Percentiles rank a stretch among this genome's conserved stretches.
phyloP scores from a whole-genome alignment of 805 yeast species.

The Saccharomycopsis capsularis region DNA sequence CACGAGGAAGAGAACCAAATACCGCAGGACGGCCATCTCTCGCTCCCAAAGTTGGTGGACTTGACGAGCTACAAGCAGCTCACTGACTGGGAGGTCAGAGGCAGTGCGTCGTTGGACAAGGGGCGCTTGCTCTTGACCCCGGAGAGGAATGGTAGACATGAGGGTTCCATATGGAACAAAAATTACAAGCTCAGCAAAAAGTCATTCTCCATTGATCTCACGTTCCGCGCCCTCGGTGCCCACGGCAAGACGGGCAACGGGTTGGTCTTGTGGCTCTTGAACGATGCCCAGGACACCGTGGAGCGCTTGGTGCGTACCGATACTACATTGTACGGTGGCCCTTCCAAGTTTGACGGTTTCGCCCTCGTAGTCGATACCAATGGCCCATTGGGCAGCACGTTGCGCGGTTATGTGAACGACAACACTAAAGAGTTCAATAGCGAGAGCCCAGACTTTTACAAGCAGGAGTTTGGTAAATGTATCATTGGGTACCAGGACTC shows the following conservation, averaged over 20 bases:
- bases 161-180: constrained; percentile 43
- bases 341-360: constrained; percentile 53
- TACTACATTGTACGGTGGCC: constrained; percentile 45
- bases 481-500: constrained; percentile 56
- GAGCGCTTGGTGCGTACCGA: constrained; percentile 24
- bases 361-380: constrained; percentile 51
- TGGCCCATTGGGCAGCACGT: constrained; percentile 40
- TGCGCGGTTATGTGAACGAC: constrained; percentile 57
- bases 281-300: constrained; percentile 25
- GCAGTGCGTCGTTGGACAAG: constrained; percentile 36
- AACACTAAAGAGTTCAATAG: constrained; percentile 37
- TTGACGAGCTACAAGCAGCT: constrained; percentile 12
- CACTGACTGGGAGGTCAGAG: constrained; percentile 36
- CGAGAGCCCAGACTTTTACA: constrained; percentile 27
- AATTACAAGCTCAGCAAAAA: constrained; percentile 27
- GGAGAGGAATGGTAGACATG: constrained; percentile 23
- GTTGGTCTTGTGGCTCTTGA: constrained; percentile 49
- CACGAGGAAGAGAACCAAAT: background rate
- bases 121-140: constrained; percentile 53
- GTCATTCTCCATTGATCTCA: constrained; percentile 53
- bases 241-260: constrained; percentile 48
- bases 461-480: constrained; percentile 46
- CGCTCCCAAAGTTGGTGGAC: constrained; percentile 20
- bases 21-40: constrained; percentile 11
- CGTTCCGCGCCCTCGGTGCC: constrained; percentile 55